Base-by-base conservation (phyloP, 1,284 basidiomycete genomes). In the Apiotrichum mycotoxinovorans region DNA sequence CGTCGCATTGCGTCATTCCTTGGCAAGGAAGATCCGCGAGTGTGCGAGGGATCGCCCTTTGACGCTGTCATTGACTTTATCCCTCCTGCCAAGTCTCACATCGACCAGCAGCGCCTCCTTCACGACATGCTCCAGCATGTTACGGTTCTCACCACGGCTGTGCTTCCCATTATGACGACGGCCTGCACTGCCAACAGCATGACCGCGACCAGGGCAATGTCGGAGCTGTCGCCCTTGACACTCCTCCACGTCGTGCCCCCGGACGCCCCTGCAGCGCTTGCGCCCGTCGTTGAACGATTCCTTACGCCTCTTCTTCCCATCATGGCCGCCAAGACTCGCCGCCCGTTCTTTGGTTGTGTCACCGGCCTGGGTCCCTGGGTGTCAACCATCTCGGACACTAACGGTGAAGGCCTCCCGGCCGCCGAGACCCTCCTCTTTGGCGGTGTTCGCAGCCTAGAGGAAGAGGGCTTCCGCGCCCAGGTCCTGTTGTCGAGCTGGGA, bases 11-110 rank as follows among this genome's bases (percentile, higher is more conserved):
- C 51, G 11, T 54, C 57, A 11, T 25, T 62, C 30, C 47, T 62
- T 44, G 46, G 37, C 22, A 17, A 35, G 18, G 34, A 48, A 18
- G 27, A 46, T 30, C 42, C 42, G 3, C 26, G 42, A 8, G 43
- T 44, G 35, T 43, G 26, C 45, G 57, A 62, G 23, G 60, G 60
- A 23, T 45, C 60, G 4, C 53, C 60, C 0, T 66, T 74, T 47
- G 72, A 74, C 52, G 69, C 67, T 1, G 63, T 73, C 18, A 53
- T 74, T 62, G 69, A 74, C 61, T 70, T 74, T 45, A 59, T 74
- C 26, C 68, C 71, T 0, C 45, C 51, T 15, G 46, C 66, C 2
- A 34, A 55, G 3, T 48, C 45, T 12, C 52, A 55, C 7, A 55
- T 54, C 30, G 52, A 61, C 37, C 62, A 58, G 12, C 54, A 65